Conservation (phyloP, 2,329 filamentous ascomycete species). For the Beauveria pseudobassiana region DNA sequence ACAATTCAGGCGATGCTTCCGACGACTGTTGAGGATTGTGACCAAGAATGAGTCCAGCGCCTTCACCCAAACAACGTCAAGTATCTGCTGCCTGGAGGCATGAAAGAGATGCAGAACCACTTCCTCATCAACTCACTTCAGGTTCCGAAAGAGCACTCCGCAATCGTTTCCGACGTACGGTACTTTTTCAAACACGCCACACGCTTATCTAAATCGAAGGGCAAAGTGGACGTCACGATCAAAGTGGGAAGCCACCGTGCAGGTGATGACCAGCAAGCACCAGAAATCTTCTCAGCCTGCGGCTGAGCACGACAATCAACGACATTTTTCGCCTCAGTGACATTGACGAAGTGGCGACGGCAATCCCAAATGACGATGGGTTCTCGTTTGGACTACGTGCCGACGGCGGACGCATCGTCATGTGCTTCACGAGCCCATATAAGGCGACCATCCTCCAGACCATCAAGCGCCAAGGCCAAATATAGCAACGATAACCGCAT, state of each 20-base stretch:
- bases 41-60: constrained; percentile 52
- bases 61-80: constrained; percentile 57
- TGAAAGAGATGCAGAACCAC: constrained; percentile 57
- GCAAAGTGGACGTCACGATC: constrained; percentile 62
- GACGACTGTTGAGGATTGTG: constrained; percentile 53
- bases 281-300: constrained; percentile 58
- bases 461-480: constrained; percentile 56
- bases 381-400: constrained; percentile 60
- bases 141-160: constrained; percentile 63
- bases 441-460: constrained; percentile 57
- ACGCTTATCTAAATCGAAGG: constrained; percentile 59
- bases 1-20: constrained; percentile 49
- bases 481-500: constrained; percentile 55
- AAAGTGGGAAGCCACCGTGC: constrained; percentile 64
- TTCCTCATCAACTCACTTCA: constrained; percentile 61
- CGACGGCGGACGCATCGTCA: constrained; percentile 62
- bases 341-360: constrained; percentile 58
- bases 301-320: constrained; percentile 57
- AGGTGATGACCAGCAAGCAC: constrained; percentile 61
- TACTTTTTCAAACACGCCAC: constrained; percentile 60
- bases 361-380: constrained; percentile 58
- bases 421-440: constrained; percentile 63
- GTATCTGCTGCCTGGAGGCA: constrained; percentile 57
- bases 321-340: constrained; percentile 63
- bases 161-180: constrained; percentile 57